Percentiles rank a stretch among this genome's conserved stretches.
phyloP scores from a whole-genome alignment of 345 rosid species.

The Mercurialis annua region DNA sequence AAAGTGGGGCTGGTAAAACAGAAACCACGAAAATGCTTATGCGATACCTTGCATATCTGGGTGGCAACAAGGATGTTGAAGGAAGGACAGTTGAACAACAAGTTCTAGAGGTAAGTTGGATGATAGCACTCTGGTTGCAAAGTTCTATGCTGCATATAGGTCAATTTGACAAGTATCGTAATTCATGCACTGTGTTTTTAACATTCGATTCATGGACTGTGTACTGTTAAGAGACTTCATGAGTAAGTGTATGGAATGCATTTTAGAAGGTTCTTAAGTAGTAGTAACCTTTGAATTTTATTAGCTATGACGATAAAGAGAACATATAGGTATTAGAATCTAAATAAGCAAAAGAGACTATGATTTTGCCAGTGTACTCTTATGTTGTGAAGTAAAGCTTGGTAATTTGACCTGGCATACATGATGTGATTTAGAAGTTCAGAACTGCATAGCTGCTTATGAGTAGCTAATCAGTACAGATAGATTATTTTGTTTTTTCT shows the following conservation, averaged over 20 bases:
- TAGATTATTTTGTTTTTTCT: background rate
- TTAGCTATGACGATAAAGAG: background rate
- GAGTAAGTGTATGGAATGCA: background rate
- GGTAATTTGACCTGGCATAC: no score
- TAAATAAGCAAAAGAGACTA: background rate
- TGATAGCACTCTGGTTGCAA: background rate
- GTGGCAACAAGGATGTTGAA: conserved; percentile 62
- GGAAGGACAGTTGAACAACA: conserved; percentile 75
- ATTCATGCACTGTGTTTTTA: background rate
- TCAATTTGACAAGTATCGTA: background rate
- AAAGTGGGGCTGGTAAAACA: conserved; percentile 96
- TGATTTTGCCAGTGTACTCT: background rate
- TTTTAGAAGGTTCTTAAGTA: background rate
- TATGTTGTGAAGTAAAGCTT: background rate
- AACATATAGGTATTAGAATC: background rate
- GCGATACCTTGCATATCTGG: conserved; percentile 85
- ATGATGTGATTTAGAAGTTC: background rate
- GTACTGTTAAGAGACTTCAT: background rate
- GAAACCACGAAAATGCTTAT: conserved; percentile 94
- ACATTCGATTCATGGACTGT: background rate
- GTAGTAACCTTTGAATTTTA: background rate
- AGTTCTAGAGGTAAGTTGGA: conserved; percentile 70
- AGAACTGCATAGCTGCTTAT: background rate
- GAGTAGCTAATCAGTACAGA: background rate
- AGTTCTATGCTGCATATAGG: background rate